phyloP scores from a whole-genome alignment of 805 yeast genomes.

The Ogataea populi-albae region DNA sequence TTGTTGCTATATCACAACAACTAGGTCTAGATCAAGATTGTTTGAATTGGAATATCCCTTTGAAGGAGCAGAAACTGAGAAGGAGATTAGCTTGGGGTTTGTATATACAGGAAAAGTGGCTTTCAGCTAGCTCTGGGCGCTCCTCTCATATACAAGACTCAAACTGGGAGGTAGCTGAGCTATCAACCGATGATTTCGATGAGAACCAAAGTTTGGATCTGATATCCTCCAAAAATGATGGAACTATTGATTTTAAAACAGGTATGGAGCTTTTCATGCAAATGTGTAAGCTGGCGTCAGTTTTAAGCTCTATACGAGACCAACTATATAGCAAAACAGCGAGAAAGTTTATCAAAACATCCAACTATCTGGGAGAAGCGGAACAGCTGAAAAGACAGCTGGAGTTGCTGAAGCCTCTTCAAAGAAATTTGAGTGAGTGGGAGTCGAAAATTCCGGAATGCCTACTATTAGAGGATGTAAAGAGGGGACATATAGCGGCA shows the following conservation, averaged over 20 bases:
- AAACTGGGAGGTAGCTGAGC: constrained; percentile 41
- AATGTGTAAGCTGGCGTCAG: constrained; percentile 12
- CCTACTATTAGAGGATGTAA: constrained; percentile 12
- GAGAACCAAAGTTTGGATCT: constrained; percentile 45
- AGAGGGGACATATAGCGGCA: constrained; percentile 16
- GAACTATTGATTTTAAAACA: constrained; percentile 10
- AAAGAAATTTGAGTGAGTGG: constrained; percentile 14
- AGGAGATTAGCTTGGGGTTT: constrained; percentile 50
- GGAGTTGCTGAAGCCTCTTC: constrained; percentile 12
- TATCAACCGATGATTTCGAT: constrained; percentile 44
- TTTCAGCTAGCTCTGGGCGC: constrained; percentile 40
- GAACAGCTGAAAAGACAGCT: constrained; percentile 8
- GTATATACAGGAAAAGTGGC: constrained; percentile 48
- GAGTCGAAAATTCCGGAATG: constrained; percentile 10
- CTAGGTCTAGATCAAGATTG: constrained; percentile 47
- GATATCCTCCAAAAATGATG: constrained; percentile 26
- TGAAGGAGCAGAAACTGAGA: constrained; percentile 45
- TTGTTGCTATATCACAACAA: constrained; percentile 41
- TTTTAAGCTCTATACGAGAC: constrained; percentile 10
- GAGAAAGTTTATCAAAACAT: no score
- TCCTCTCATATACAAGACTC: constrained; percentile 42
- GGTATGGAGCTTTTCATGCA: constrained; percentile 17
- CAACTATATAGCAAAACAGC: constrained; percentile 10
- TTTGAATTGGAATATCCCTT: constrained; percentile 43
- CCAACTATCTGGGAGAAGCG: background rate